Evolutionary conservation across 2,329 filamentous ascomycete genomes (phyloP), one percentile per base, ranked within the genome.

Genomic region (Hirsutella minnesotensis): DNA sequence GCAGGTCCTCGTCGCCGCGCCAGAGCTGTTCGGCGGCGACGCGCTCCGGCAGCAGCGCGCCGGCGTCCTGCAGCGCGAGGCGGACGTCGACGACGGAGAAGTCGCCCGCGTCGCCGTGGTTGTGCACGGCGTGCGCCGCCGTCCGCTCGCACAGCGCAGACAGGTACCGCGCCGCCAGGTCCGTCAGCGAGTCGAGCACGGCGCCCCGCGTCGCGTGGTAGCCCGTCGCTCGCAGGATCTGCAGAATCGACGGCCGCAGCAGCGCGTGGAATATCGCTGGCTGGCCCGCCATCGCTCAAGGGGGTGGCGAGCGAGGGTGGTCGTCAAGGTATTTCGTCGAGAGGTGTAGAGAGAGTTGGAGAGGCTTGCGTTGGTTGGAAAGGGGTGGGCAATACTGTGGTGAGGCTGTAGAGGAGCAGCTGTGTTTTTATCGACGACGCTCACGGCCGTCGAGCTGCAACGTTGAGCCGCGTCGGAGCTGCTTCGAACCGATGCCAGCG

Each of bases 191-290:
- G 64, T 96, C 89, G 44, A 95, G 71, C 7, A 94, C 88, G 3
- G 83, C 82, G 2, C 86, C 81, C 43, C 80, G 80, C 40, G 87
- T 85, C 35, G 82, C 74, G 60, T 94, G 86, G 66, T 94, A 96
- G 58, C 90, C 90, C 20, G 87, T 83, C 24, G 89, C 86, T 56
- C 90, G 87, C 41, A 96, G 79, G 55, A 94, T 90, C 64, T 95
- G 88, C 45, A 96, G 78, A 47, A 95, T 78, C 39, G 82, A 81
- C 2, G 90, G 90, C 35, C 88, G 86, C 44, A 96, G 73, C 49
- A 95, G 81, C 47, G 85, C 82, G 63, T 86, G 82, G 65, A 70
- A 75, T 44, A 75, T 62, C n/a, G 68, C 61, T 9, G 66, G 61
- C 3, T 66, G 68, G 47, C 63, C 64, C 53, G 63, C 62, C 69